A percentile compares a stretch with the other conserved stretches of the same genome.
Evolutionary conservation across 2,329 filamentous ascomycete species (phyloP).

Genomic region (Botrytis fragariae): DNA sequence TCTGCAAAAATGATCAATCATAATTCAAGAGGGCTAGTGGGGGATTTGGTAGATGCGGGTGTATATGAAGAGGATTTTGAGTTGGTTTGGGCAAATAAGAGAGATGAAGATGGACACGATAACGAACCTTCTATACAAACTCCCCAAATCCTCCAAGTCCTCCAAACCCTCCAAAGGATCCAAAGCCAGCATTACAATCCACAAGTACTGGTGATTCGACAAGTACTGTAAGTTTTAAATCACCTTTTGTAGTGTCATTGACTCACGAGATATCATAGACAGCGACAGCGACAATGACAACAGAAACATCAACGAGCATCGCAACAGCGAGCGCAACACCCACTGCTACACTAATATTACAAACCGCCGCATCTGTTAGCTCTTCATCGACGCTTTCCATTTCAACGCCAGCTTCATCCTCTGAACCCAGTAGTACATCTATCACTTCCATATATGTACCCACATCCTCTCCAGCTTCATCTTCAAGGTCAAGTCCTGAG

Average conservation of each 20-base stretch:
- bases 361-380: background rate
- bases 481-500: background rate
- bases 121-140: background rate
- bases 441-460: background rate
- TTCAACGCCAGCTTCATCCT: background rate
- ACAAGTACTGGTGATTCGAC: background rate
- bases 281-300: background rate
- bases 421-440: background rate
- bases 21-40: background rate
- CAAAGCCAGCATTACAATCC: background rate
- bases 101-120: background rate
- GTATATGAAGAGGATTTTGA: constrained; percentile 10
- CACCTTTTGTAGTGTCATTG: background rate
- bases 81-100: constrained; percentile 12
- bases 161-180: background rate
- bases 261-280: background rate
- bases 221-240: constrained; percentile 1
- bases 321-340: background rate
- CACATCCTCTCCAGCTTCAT: background rate
- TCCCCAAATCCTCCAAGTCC: background rate
- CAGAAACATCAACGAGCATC: background rate
- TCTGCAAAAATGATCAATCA: constrained; percentile 1
- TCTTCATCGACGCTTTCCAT: background rate
- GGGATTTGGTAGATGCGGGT: constrained; percentile 6
- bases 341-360: background rate